Evolutionary conservation across 2,329 filamentous ascomycete species (phyloP).

Genomic region (Coniella vitis): DNA sequence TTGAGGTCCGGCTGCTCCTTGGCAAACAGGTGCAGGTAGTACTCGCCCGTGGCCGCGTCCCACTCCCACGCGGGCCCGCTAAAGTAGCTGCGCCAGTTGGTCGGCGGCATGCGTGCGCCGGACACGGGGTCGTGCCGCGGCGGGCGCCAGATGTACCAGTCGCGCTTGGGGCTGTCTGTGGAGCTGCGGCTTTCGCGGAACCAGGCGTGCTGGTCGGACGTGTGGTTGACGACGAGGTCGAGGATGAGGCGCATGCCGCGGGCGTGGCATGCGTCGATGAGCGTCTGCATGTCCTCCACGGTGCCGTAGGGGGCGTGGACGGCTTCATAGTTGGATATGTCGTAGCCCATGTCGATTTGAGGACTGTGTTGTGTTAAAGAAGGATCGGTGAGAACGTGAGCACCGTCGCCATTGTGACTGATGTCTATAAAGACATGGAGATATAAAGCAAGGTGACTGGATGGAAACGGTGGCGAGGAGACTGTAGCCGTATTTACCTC

Average conservation of each 20-base stretch:
- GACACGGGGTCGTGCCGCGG: constrained; percentile 34
- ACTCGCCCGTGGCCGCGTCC: constrained; percentile 66
- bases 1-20: constrained; percentile 78
- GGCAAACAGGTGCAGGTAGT: constrained; percentile 71
- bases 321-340: constrained; percentile 57
- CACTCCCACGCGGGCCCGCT: constrained; percentile 60
- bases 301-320: constrained; percentile 60
- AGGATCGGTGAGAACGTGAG: too few species aligned
- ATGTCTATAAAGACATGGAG: neutral
- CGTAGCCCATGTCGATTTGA: constrained; percentile 51
- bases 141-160: constrained; percentile 58
- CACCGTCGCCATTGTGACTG: too few species aligned
- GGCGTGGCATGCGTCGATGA: constrained; percentile 53
- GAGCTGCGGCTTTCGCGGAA: constrained; percentile 60
- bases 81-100: constrained; percentile 65
- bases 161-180: constrained; percentile 54
- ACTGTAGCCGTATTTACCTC: too few species aligned
- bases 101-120: constrained; percentile 61
- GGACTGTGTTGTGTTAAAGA: constrained; percentile 25
- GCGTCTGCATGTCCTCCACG: constrained; percentile 53
- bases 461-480: too few species aligned
- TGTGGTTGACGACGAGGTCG: constrained; percentile 74
- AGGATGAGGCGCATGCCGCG: constrained; percentile 65
- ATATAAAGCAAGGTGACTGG: too few species aligned
- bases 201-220: constrained; percentile 64